Base-by-base conservation (phyloP, 805 yeast species). In the Saccharomyces mikatae region DNA sequence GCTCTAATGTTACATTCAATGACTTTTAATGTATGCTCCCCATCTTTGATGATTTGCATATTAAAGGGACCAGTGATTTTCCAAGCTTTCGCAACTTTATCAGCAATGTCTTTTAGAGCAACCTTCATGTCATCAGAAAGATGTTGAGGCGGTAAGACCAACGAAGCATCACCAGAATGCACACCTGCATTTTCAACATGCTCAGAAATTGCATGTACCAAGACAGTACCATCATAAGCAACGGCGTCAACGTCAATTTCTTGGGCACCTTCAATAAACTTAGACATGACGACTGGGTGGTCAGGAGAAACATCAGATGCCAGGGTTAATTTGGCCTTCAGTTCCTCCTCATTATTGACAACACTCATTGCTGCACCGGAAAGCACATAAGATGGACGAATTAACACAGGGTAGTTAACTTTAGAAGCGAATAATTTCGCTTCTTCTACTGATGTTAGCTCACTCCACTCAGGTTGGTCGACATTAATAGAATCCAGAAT, bases 351-450 rank as follows among this genome's bases (percentile, higher is more conserved):
- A 58, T 80, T 81, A 68, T 81, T 81, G 62, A 94, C 91, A 47
- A 90, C 97, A 58, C 94, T 86, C 99, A 92, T 94, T 56, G 99
- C 98, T 58, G 99, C 98, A 76, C 99, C 99, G 54, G 96, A 88
- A 60, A 92, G 79, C 50, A 92, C 99, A 68, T 92, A 92, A 1
- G 98, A 91, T 52, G 99, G 99, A 76, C 99, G 89, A 56, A 92
- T 97, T 63, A 92, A 80, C 10, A 92, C 99, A 51, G 99, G 99
- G 80, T 84, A 92, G 24, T 91, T 89, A 53, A 92, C 98, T 61
- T 80, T 78, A 53, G 81, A 76, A 50, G 98, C 97, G 72, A 92
- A 92, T 21, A 69, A 73, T 69, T 85, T 86, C 56, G 99, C 99
- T 58, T 86, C 96, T 46, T 75, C 84, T 49, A 91, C 74, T 46